Evolutionary conservation across 306 rosid species (phyloP).

Genomic region (Acacia acuminata): DNA sequence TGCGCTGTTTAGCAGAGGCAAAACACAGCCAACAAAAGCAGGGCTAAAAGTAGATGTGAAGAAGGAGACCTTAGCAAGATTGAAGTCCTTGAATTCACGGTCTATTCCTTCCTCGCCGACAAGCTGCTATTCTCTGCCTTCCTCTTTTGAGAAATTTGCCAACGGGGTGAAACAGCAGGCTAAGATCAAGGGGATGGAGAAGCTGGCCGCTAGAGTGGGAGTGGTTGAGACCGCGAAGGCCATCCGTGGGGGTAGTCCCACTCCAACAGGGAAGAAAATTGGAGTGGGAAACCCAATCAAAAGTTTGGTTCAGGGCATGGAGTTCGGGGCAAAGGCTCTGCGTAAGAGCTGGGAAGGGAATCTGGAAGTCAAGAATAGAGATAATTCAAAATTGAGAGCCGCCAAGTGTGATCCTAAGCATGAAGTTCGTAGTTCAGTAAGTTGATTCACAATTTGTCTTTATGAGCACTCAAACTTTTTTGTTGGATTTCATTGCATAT

Average conservation of each 20-base stretch:
- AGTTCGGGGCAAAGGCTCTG: slow-evolving; percentile 87
- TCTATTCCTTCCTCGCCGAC: slow-evolving; percentile 84
- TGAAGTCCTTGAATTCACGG: slow-evolving; percentile 80
- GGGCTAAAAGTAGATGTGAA: slow-evolving; percentile 58
- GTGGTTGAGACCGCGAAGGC: slow-evolving; percentile 53
- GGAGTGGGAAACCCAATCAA: slow-evolving; percentile 56
- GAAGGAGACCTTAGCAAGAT: slow-evolving; percentile 61
- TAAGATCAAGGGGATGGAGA: slow-evolving; percentile 53
- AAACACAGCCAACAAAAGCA: slow-evolving; percentile 53
- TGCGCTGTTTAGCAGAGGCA: slow-evolving; percentile 43
- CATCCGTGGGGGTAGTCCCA: slow-evolving; percentile 63
- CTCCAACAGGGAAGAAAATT: slow-evolving; percentile 42
- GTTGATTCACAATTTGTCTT: slow-evolving; percentile 38
- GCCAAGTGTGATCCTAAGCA: slow-evolving; percentile 66
- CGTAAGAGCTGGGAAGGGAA: slow-evolving; percentile 99
- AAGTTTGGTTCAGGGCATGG: slow-evolving; percentile 82
- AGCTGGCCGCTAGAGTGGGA: slow-evolving; percentile 48
- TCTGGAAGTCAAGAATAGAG: slow-evolving; percentile 73
- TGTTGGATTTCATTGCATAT: slow-evolving; percentile 16
- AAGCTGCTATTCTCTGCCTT: slow-evolving; percentile 84
- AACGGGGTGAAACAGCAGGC: slow-evolving; percentile 75
- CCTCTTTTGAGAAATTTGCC: slow-evolving; percentile 83
- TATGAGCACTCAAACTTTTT: not conserved
- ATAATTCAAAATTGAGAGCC: slow-evolving; percentile 56
- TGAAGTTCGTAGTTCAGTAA: slow-evolving; percentile 67